phyloP scores from a whole-genome alignment of 1,139 yeast genomes.

The Candida sanyaensis region DNA sequence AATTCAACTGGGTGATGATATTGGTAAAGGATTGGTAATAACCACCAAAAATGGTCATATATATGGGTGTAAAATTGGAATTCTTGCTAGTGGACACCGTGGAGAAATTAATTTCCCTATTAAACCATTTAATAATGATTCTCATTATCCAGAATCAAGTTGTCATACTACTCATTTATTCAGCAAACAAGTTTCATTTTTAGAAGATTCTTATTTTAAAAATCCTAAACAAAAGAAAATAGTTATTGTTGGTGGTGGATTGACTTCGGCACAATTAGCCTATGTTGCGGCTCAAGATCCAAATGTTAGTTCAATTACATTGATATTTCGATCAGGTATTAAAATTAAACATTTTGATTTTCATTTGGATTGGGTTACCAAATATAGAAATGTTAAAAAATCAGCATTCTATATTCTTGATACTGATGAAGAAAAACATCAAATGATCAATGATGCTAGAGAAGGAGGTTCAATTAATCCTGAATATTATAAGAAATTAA shows the following conservation, averaged over 20 bases:
- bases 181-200: constrained; percentile 24
- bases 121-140: constrained; percentile 21
- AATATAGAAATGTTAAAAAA: constrained; percentile 45
- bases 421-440: constrained; percentile 41
- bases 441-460: constrained; percentile 46
- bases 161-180: constrained; percentile 50
- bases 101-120: constrained; percentile 41
- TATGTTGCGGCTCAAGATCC: constrained; percentile 32
- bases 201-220: constrained; percentile 15
- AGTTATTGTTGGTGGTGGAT: constrained; percentile 50
- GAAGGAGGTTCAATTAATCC: constrained; percentile 55
- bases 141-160: constrained; percentile 28
- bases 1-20: constrained; percentile 25
- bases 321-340: constrained; percentile 40
- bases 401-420: constrained; percentile 46
- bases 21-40: constrained; percentile 33
- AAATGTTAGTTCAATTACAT: constrained; percentile 33
- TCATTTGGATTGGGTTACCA: constrained; percentile 55
- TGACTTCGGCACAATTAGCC: constrained; percentile 52
- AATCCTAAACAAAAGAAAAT: constrained; percentile 20
- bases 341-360: constrained; percentile 53
- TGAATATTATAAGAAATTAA: constrained; percentile 37
- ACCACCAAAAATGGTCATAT: constrained; percentile 27
- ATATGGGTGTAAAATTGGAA: constrained; percentile 37
- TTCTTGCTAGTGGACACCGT: constrained; percentile 45